Evolutionary conservation across 805 yeast species (phyloP), one percentile per base, ranked within the genome.

Genomic region (Myxozyma mucilagina): DNA sequence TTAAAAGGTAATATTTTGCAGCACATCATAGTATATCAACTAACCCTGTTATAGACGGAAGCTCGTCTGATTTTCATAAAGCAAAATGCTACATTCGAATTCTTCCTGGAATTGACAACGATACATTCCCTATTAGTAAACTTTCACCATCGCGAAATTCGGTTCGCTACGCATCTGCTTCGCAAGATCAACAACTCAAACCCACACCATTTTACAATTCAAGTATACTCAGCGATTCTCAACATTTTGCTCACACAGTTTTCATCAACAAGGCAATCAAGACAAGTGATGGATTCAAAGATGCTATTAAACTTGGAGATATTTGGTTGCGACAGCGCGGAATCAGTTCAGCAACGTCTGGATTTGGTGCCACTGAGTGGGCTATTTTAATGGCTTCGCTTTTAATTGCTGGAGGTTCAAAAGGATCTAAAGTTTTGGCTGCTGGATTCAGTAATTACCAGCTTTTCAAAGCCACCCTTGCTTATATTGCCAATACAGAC

Each of bases 371-470:
- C 68, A 90, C 90, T 72, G 98, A 94, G 75, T 91, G 91, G 73
- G 86, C 91, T 35, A 76, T 87, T 42, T 74, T 93, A 53, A 84
- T 90, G 85, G 86, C 96, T 45, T 87, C 91, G 1, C 76, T 94
- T 56, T 77, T 94, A 47, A 84, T 86, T 63, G 97, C 97, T 68
- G 77, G 78, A 7, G 96, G 96, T 67, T 73, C 77, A 6, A 80
- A 79, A 66, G 94, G 96, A 13, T 87, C 86, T 69, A 39, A 43
- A 41, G 86, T 90, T 29, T 78, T 94, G 57, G 74, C 91, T 42
- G 87, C 86, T 68, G 99, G 98, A 0, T 93, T 88, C 73, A 90
- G 97, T 2, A 87, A 96, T 24, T 94, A 91, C 72, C 99, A 94
- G 76, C 77, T 94, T 54, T 94, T 94, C 79, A 92, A 90, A 72